phyloP scores from a whole-genome alignment of 345 rosid species.

The Psidium friedrichsthalianum region DNA sequence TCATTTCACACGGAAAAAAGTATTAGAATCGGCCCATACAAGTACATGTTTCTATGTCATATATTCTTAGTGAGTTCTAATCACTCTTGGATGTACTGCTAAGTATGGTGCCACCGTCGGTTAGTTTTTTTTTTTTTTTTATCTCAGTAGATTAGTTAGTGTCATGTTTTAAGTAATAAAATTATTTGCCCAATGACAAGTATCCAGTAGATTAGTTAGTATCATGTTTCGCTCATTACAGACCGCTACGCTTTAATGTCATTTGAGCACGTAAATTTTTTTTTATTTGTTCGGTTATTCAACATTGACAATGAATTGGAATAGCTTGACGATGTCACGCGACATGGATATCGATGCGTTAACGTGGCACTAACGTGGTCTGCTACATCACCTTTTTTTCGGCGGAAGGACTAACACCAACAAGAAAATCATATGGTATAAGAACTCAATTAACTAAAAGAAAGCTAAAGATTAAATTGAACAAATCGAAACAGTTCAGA shows the following conservation, averaged over 20 bases:
- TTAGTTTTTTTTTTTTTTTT: too few species aligned
- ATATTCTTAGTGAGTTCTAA: too few species aligned
- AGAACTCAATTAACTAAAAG: not conserved
- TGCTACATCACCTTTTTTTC: not conserved
- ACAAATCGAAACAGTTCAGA: not conserved
- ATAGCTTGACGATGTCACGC: not conserved
- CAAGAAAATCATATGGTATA: not conserved
- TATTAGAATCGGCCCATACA: not conserved
- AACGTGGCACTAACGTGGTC: not conserved
- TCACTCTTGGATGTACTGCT: too few species aligned
- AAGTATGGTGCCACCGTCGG: too few species aligned
- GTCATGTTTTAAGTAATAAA: not conserved
- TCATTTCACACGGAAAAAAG: not conserved
- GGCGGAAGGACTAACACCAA: not conserved
- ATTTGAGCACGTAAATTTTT: not conserved
- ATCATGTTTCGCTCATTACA: not conserved
- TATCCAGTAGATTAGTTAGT: not conserved
- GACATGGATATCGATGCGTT: not conserved
- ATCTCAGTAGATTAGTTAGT: too few species aligned
- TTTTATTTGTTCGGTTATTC: not conserved
- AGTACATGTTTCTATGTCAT: not conserved
- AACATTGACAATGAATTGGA: not conserved
- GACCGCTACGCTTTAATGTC: not conserved
- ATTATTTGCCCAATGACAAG: not conserved
- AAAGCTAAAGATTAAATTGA: not conserved